Evolutionary conservation across 2,329 filamentous ascomycete genomes (phyloP).

Genomic region (Westerdykella aurantiaca): DNA sequence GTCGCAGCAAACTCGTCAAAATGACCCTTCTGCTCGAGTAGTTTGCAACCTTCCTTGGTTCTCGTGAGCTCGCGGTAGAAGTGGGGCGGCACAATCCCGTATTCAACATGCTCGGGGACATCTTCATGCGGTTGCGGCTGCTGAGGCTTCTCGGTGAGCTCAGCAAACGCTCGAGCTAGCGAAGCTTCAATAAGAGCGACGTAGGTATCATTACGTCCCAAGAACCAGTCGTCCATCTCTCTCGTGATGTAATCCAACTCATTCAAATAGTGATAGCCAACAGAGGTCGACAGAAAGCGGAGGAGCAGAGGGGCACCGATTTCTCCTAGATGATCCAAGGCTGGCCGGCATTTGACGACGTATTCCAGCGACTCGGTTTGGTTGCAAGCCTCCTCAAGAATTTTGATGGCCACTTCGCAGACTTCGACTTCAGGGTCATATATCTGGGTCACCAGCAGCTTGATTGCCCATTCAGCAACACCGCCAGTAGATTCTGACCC

Average conservation of each 20-base stretch:
- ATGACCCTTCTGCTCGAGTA: conserved; percentile 88
- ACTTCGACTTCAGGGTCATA: conserved; percentile 98
- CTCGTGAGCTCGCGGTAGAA: conserved; percentile 95
- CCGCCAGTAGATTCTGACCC: conserved; percentile 42
- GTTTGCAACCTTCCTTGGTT: conserved; percentile 83
- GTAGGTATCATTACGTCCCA: conserved; percentile 94
- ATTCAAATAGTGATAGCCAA: conserved; percentile 95
- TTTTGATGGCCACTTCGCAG: conserved; percentile 92
- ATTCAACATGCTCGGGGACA: conserved; percentile 44
- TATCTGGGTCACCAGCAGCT: conserved; percentile 91
- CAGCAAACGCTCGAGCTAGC: conserved; percentile 74
- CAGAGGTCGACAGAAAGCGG: conserved; percentile 89
- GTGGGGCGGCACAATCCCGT: conserved; percentile 75
- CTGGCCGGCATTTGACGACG: conserved; percentile 91
- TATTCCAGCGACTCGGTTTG: conserved; percentile 86
- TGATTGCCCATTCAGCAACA: conserved; percentile 92
- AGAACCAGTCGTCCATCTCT: conserved; percentile 99
- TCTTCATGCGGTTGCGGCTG: conserved; percentile 39
- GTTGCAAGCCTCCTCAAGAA: conserved; percentile 95
- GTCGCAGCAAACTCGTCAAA: conserved; percentile 90
- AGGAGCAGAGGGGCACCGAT: conserved; percentile 90
- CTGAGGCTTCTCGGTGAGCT: conserved; percentile 53
- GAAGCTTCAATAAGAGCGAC: conserved; percentile 94
- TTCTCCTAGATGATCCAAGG: conserved; percentile 90
- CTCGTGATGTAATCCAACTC: conserved; percentile 97